Evolutionary conservation across 768 basidiomycete genomes (phyloP).

Genomic region (Suillus discolor): DNA sequence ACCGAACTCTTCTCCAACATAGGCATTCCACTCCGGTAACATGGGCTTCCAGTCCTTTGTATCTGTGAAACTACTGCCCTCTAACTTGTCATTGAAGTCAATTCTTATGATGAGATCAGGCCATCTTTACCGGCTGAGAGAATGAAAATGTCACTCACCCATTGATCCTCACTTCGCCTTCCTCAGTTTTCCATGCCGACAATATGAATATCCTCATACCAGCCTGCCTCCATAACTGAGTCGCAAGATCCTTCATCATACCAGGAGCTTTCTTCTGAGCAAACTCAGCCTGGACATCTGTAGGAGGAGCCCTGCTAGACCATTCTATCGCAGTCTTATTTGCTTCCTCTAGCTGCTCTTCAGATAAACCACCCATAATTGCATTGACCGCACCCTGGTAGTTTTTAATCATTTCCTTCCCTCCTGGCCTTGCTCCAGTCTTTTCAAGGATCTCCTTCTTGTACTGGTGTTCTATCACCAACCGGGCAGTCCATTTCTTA

Average conservation of each 20-base stretch:
- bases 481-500: not conserved
- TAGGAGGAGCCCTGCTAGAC: not conserved
- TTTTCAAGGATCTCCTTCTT: too few relatives aligned
- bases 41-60: too few relatives aligned
- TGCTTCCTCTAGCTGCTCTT: too few relatives aligned
- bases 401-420: not conserved
- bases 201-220: not conserved
- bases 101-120: not conserved
- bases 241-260: slow-evolving; percentile 1
- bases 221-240: too few relatives aligned
- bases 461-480: too few relatives aligned
- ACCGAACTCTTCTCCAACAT: not conserved
- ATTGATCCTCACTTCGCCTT: not conserved
- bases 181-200: not conserved
- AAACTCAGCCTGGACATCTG: not conserved
- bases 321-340: not conserved
- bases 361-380: not conserved
- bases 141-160: not conserved
- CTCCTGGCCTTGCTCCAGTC: not conserved
- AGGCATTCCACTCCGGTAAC: not conserved
- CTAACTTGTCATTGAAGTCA: not conserved
- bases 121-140: not conserved
- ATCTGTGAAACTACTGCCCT: not conserved
- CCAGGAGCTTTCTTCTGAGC: not conserved
- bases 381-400: not conserved